These are phyloP conservation scores for Fusarium ramigenum DNA, from an alignment of 2,329 filamentous ascomycete genomes.

Conservation along the genomic window DNA sequence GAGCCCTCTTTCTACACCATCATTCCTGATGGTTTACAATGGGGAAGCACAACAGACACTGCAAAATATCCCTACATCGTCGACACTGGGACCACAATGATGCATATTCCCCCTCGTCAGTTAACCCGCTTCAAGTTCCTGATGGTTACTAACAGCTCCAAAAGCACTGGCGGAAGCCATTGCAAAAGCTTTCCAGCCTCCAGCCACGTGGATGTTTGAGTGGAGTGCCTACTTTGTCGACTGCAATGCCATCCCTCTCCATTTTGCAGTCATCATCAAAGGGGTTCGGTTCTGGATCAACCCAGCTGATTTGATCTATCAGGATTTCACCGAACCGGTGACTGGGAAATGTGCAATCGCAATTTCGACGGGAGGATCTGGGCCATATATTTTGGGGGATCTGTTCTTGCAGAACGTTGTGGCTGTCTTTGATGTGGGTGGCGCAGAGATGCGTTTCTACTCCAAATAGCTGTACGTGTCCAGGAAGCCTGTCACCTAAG, in stretches of 20 bases:
- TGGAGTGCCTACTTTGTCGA: constrained; percentile 60
- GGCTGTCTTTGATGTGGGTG: constrained; percentile 59
- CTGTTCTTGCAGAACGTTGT: constrained; percentile 62
- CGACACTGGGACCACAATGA: constrained; percentile 62
- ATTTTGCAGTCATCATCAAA: constrained; percentile 56
- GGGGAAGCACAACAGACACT: constrained; percentile 52
- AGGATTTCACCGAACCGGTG: constrained; percentile 53
- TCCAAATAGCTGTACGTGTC: constrained; percentile 24
- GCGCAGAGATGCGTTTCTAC: constrained; percentile 58
- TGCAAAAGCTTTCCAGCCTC: constrained; percentile 57
- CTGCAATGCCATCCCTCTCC: constrained; percentile 58
- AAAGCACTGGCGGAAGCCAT: constrained; percentile 59
- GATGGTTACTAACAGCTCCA: neutral
- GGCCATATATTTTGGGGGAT: constrained; percentile 61
- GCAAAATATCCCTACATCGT: constrained; percentile 60
- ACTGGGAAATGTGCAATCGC: constrained; percentile 60
- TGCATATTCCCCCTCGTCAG: constrained; percentile 60
- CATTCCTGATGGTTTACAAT: constrained; percentile 59
- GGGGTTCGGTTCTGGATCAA: constrained; percentile 58
- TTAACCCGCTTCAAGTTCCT: neutral
- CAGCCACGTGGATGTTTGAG: constrained; percentile 57
- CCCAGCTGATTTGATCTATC: constrained; percentile 58
- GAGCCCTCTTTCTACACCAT: constrained; percentile 64
- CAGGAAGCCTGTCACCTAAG: neutral
- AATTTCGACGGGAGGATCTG: constrained; percentile 55